Conservation (phyloP, 441 rosid genomes). For the Syzygium malaccense region DNA sequence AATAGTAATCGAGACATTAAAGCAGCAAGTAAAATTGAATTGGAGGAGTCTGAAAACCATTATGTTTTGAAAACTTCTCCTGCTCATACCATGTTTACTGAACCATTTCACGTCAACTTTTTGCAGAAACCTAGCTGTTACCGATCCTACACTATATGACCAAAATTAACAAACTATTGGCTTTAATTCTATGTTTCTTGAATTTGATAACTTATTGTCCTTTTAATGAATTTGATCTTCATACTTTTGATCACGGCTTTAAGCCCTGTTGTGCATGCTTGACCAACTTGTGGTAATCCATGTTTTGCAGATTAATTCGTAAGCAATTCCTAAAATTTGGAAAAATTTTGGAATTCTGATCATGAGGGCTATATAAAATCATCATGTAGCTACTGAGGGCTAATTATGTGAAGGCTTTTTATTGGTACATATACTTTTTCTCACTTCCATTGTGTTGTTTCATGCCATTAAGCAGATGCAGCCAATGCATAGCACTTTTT, state of each 20-base stretch:
- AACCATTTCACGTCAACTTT: background rate
- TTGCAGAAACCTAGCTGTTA: background rate
- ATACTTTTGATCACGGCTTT: background rate
- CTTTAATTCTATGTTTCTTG: background rate
- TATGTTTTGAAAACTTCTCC: background rate
- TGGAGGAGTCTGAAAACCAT: background rate
- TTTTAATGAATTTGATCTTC: background rate
- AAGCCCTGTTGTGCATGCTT: background rate
- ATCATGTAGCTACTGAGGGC: background rate
- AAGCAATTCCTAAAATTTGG: background rate
- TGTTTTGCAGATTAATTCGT: background rate
- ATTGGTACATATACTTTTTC: background rate
- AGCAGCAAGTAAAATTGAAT: background rate
- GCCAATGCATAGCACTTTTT: background rate
- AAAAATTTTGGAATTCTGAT: background rate
- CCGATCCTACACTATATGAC: background rate
- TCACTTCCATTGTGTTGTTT: background rate
- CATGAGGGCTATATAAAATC: background rate
- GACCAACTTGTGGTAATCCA: background rate
- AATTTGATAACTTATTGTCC: background rate
- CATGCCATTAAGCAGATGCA: background rate
- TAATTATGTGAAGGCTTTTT: background rate
- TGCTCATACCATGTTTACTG: background rate
- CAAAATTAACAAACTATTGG: background rate
- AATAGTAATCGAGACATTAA: background rate